Percentiles rank a stretch among this genome's conserved stretches.
phyloP scores from a whole-genome alignment of 2,329 filamentous ascomycete genomes.

The Pseudopithomyces chartarum region DNA sequence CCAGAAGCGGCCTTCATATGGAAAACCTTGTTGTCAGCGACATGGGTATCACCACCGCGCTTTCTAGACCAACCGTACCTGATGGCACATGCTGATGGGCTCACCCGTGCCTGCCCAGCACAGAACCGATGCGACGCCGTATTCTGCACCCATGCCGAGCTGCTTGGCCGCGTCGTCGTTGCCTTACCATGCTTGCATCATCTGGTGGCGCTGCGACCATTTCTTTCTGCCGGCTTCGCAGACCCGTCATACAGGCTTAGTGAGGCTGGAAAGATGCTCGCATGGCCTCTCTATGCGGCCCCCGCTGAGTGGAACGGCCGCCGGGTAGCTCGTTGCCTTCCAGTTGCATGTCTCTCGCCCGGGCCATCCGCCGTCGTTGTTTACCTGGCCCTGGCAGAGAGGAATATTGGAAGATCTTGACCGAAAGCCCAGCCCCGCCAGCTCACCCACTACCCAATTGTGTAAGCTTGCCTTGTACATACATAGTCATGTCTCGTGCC shows the following conservation, averaged over 20 bases:
- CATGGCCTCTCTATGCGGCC: conserved; percentile 19
- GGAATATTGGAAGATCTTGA: conserved; percentile 30
- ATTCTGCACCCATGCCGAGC: conserved; percentile 21
- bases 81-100: conserved; percentile 16
- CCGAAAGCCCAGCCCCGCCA: conserved; percentile 32
- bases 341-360: conserved; percentile 28
- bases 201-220: conserved; percentile 23
- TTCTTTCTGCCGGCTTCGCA: conserved; percentile 24
- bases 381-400: conserved; percentile 29
- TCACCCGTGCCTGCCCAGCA: conserved; percentile 22
- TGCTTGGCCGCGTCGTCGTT: conserved; percentile 20
- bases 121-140: conserved; percentile 27
- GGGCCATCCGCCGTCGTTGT: conserved; percentile 24
- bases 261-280: conserved; percentile 18
- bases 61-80: conserved; percentile 26
- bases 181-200: conserved; percentile 23
- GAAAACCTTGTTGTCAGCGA: conserved; percentile 32
- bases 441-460: conserved; percentile 27
- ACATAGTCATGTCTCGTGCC: conserved; percentile 33
- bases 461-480: conserved; percentile 23
- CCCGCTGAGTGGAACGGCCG: conserved; percentile 19
- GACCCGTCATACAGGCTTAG: conserved; percentile 24
- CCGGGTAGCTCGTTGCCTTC: conserved; percentile 21
- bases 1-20: conserved; percentile 24
- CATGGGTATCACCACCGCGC: conserved; percentile 21